A percentile compares a stretch with the other conserved stretches of the same genome.
Evolutionary conservation across 2,329 filamentous ascomycete species (phyloP).

Genomic region (Aspergillus quadricinctus): DNA sequence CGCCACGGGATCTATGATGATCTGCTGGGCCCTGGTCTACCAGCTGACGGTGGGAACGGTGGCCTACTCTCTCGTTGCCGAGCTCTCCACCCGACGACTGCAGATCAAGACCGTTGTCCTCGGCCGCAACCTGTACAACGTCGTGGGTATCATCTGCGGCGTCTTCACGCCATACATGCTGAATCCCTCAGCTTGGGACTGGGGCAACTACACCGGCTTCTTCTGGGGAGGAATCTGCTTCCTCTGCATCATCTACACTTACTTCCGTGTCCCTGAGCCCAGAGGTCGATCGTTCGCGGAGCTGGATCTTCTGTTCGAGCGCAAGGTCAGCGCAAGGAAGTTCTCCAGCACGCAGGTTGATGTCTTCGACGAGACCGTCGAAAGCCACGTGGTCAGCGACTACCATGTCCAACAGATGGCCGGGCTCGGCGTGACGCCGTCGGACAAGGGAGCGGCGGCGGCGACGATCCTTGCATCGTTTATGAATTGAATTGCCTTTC

Average conservation of each 20-base stretch:
- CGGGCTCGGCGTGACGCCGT: conserved; percentile 51
- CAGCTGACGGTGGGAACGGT: conserved; percentile 85
- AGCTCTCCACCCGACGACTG: conserved; percentile 75
- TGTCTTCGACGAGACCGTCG: conserved; percentile 47
- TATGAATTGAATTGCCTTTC: background rate
- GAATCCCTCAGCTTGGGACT: conserved; percentile 81
- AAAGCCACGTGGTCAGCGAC: conserved; percentile 23
- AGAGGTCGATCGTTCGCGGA: conserved; percentile 78
- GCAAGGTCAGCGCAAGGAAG: conserved; percentile 64
- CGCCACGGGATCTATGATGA: conserved; percentile 81
- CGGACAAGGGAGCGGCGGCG: conserved; percentile 42
- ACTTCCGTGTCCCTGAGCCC: conserved; percentile 77
- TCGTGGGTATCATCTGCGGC: conserved; percentile 75
- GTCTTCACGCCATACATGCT: conserved; percentile 90
- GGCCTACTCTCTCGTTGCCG: conserved; percentile 81
- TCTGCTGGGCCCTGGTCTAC: conserved; percentile 76
- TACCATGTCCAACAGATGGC: conserved; percentile 43
- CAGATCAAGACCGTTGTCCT: conserved; percentile 91
- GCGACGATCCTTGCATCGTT: conserved; percentile 5
- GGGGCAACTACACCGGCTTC: conserved; percentile 82
- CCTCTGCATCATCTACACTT: conserved; percentile 74
- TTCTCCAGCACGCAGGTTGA: conserved; percentile 59
- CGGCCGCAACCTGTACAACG: conserved; percentile 74
- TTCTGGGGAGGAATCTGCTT: conserved; percentile 83
- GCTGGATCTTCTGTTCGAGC: conserved; percentile 79